Evolutionary conservation across 345 rosid genomes (phyloP), one percentile per base, ranked within the genome.

Genomic region (Crucihimalaya himalaica): DNA sequence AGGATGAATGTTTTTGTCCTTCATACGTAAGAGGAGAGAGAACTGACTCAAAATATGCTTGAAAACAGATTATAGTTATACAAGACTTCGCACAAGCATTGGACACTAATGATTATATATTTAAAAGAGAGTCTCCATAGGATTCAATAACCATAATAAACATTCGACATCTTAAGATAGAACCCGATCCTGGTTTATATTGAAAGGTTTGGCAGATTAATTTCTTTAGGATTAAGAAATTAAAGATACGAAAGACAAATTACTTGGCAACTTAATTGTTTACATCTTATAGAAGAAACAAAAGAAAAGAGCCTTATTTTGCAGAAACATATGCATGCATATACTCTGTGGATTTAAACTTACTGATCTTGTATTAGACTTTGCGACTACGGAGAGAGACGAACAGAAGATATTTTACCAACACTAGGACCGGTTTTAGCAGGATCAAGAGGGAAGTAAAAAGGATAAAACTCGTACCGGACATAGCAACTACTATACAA

Each of bases 381-480:
- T 23, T 43, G 27, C 8, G 19, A 59, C 63, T 84, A 85, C n/a
- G 86, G 77, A 79, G 52, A 57, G 68, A 84, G 78, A 46, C 72
- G 61, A 69, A 21, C 65, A 29, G 64, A 63, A 45, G 79, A 46
- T 46, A 71, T 35, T 51, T n/a, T 70, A 63, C 52, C 58, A 6
- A 56, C 71, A 71, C 55, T 64, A 63, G 52, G 23, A 10, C 69
- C 15, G 42, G 81, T 63, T 59, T 52, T 60, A 53, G 66, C 29
- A 13, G 81, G 66, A 71, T 85, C 84, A 52, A 87, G 84, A 25
- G 92, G 96, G 74, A 77, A 89, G 83, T 84, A 92, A 76, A 91
- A 91, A 8, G 96, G 97, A 71, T 89, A 92, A 35, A 89, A 83
- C 77, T 91, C 96, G 27, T 91, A 89, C 28, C 90, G 86, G 32